A percentile compares a stretch with the other conserved stretches of the same genome.
phyloP scores from a whole-genome alignment of 768 basidiomycete species.

The Heimioporus sp. region DNA sequence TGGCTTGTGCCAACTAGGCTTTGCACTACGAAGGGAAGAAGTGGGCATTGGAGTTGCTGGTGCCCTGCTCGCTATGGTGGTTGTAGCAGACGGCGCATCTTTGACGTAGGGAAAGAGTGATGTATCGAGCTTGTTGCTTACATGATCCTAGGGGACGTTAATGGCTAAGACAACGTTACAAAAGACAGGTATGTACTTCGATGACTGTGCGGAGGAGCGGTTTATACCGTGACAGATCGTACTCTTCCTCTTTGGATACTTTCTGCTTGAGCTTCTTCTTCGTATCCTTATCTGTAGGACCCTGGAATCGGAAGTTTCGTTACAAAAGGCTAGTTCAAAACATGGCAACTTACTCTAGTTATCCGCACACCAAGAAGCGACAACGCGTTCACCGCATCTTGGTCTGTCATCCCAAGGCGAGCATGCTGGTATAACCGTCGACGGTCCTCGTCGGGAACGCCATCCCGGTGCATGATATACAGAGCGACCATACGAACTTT shows the following conservation, averaged over 20 bases:
- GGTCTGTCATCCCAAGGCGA: slow-evolving; percentile 79
- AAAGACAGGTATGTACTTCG: slow-evolving; percentile 53
- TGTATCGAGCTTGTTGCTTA: slow-evolving; percentile 73
- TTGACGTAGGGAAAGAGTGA: slow-evolving; percentile 86
- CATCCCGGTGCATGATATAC: slow-evolving; percentile 92
- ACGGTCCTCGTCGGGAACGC: slow-evolving; percentile 97
- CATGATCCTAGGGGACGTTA: slow-evolving; percentile 64
- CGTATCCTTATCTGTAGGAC: slow-evolving; percentile 70
- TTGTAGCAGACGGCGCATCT: slow-evolving; percentile 62
- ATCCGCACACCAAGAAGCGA: slow-evolving; percentile 81
- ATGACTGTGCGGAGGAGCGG: slow-evolving; percentile 79
- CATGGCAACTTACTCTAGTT: slow-evolving; percentile 56
- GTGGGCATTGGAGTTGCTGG: slow-evolving; percentile 50
- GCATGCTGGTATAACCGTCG: slow-evolving; percentile 95
- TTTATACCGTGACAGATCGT: slow-evolving; percentile 93
- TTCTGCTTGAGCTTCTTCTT: slow-evolving; percentile 85
- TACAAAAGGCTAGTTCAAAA: neutral
- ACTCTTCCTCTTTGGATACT: slow-evolving; percentile 78
- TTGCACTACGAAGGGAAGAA: slow-evolving; percentile 83
- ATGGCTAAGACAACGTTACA: neutral
- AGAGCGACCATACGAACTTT: slow-evolving; percentile 97
- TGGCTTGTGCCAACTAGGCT: slow-evolving; percentile 87
- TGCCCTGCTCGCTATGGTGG: slow-evolving; percentile 45
- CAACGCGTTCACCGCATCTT: slow-evolving; percentile 91
- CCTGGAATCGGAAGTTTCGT: slow-evolving; percentile 39